Conservation (phyloP, 23 red algal species). For the Cyanidioschyzon merolae region DNA sequence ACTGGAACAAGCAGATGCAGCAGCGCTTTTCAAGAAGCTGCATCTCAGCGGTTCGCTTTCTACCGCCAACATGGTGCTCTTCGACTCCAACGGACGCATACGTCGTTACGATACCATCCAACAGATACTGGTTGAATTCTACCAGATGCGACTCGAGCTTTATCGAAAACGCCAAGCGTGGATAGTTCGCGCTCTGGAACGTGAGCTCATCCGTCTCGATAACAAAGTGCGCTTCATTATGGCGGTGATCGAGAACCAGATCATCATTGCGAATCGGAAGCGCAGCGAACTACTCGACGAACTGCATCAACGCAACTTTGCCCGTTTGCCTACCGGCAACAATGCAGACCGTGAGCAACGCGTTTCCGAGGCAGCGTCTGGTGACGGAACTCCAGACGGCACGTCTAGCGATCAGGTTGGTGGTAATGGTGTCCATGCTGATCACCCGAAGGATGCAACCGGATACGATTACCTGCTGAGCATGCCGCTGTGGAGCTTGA, state of each 20-base stretch:
- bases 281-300: constrained; percentile 19
- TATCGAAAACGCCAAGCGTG: constrained; percentile 52
- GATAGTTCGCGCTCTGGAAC: constrained; percentile 40
- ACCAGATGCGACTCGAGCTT: constrained; percentile 43
- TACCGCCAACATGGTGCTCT: constrained; percentile 94
- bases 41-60: constrained; percentile 53
- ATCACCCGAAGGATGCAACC: constrained; percentile 8
- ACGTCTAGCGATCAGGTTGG: not conserved
- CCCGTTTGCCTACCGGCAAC: not conserved
- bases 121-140: constrained; percentile 73
- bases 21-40: constrained; percentile 30
- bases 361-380: not conserved
- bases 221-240: constrained; percentile 94
- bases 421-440: constrained; percentile 24
- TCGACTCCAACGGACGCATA: constrained; percentile 67
- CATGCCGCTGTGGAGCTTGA: constrained; percentile 28
- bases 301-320: constrained; percentile 1
- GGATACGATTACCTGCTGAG: constrained; percentile 33
- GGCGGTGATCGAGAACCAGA: constrained; percentile 56
- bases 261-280: constrained; percentile 38
- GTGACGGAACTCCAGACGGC: not conserved
- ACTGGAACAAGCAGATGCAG: not conserved
- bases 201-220: constrained; percentile 44
- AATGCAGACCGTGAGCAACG: too few species aligned
- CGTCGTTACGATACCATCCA: constrained; percentile 48